Base-by-base conservation (phyloP, 1,139 yeast species). In the Blastobotrys serpentis region DNA sequence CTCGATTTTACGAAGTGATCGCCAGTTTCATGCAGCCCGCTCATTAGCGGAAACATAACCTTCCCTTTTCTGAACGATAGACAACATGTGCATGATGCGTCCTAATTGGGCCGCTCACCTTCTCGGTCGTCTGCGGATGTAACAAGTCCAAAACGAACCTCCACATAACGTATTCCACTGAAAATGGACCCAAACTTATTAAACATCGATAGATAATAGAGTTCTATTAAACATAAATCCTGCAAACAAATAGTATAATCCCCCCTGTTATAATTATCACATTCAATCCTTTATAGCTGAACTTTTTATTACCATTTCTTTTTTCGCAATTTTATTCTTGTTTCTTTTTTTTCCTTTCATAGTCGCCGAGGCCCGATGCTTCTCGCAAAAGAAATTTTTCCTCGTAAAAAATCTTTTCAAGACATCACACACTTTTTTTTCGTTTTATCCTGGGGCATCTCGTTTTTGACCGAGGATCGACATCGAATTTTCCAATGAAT, bases 11-110 rank as follows among this genome's bases (percentile, higher is more conserved):
- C 14, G 13, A n/a, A n/a, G 13, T 14, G 32, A 29, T 29, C 32
- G 13, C 7, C 32, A 10, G 32, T 29, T 29, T 29, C 32, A 29
- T 29, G 32, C 32, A 29, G 32, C 32, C 32, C 32, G 32, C 32
- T 29, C 32, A 29, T 29, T 29, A 29, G 32, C 32, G 32, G n/a
- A 4, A 14, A 11, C n/a, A n/a, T n/a, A n/a, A n/a, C n/a, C n/a
- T n/a, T n/a, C n/a, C n/a, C n/a, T n/a, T 29, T 29, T 4, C 7
- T 11, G 13, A 29, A 29, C 14, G 32, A 29, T 29, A 10, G 32
- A 11, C 32, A 11, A 29, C 32, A 7, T 11, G 32, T 14, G n/a
- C 13, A 29, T 29, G 32, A 11, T 4, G 32, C 7, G 8, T 10
- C 26, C 6, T 23, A 23, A 29, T 29, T 29, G 32, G 7, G 7